Conservation (phyloP, 257 asterid genomes). For the Nicotiana otophora region DNA sequence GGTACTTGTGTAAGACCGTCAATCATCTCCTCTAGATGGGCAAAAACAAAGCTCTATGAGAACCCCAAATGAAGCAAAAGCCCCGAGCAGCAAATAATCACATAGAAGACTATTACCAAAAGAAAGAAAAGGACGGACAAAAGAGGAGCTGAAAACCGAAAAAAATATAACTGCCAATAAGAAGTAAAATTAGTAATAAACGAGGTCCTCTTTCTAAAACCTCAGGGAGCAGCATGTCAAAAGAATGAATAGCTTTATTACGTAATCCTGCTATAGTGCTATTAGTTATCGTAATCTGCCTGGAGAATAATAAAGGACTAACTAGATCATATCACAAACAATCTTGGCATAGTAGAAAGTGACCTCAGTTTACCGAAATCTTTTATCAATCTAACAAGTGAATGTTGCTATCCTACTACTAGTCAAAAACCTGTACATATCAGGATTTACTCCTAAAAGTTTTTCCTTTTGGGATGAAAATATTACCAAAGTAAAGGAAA, state of each 20-base stretch:
- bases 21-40: constrained; percentile 75
- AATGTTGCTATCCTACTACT: background rate
- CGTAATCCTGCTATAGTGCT: background rate
- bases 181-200: background rate
- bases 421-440: background rate
- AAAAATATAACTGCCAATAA: background rate
- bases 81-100: background rate
- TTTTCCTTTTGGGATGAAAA: background rate
- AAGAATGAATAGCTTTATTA: background rate
- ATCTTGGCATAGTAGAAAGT: background rate
- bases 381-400: background rate
- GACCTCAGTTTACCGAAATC: background rate
- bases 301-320: background rate
- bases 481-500: background rate
- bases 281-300: background rate
- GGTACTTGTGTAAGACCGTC: constrained; percentile 76
- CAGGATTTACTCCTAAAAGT: background rate
- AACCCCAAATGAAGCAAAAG: constrained; percentile 1
- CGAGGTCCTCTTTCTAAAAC: background rate
- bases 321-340: background rate
- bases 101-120: background rate
- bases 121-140: background rate
- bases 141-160: background rate
- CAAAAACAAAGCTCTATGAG: constrained; percentile 17
- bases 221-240: background rate